Base-by-base conservation (phyloP, 257 asterid genomes). In the Parsonsia alboflavescens region DNA sequence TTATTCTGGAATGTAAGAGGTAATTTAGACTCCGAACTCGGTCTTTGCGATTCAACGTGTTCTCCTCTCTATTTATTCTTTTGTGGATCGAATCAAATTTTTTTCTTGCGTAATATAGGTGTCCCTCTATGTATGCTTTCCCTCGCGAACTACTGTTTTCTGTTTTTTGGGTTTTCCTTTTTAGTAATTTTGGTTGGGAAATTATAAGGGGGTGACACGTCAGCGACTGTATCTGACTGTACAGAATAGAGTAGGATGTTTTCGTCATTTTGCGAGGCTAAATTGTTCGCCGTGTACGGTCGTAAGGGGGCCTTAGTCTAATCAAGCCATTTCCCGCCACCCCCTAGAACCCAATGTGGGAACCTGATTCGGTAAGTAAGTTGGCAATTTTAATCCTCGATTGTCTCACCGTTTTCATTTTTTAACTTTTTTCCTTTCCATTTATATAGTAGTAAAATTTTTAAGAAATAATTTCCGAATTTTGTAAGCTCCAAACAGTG, bases 271-370 rank as follows among this genome's bases (percentile, higher is more conserved):
- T 21, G 3, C 4, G 11, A 8, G 0, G 13, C 5, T 21, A 48
- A 21, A 30, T 10, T 50, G 56, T 50, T 59, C 24, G n/a, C 53
- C 10, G 28, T 22, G 30, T 12, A 10, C 44, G 36, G 71, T 46
- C 9, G 41, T n/a, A 24, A 61, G 45, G 33, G 70, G 70, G 13
- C 36, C 45, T 36, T 41, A 16, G 26, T 52, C 80, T 77, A 71
- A 75, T 75, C 74, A 65, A 64, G 28, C 57, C n/a, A 57, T 46
- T 80, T 76, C 83, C 80, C 83, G 80, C 80, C 80, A 1, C 39
- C 39, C 39, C 2, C 39, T 33, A 33, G 2, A 33, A 33, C 1
- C 1, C 39, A 33, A n/a, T n/a, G n/a, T n/a, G n/a, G n/a, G n/a
- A n/a, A 33, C 39, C 3, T 1, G 39, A 33, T 33, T 33, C 39